Base-by-base conservation (phyloP, 1,284 basidiomycete genomes). In the Inonotus hispidus region DNA sequence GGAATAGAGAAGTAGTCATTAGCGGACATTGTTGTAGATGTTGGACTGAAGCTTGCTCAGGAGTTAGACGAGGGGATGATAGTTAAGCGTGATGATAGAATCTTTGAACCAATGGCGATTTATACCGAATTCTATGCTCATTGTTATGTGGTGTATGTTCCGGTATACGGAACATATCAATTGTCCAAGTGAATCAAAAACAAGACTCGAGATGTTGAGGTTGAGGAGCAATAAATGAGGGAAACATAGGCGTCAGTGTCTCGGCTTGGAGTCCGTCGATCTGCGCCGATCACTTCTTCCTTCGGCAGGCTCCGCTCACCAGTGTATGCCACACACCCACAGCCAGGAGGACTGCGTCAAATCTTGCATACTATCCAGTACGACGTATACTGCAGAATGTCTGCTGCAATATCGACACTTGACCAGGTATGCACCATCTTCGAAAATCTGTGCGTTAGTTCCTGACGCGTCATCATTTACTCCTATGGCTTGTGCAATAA, bases 381-480 rank as follows among this genome's bases (percentile, higher is more conserved):
- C 19, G 14, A n/a, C 37, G 46, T 37, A 25, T 13, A 27, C 11
- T 21, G 29, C 61, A 46, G 23, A 19, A 63, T 63, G 61, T 55
- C 61, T 55, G 35, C 41, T 25, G 16, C 46, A 35, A 39, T 49
- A 45, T 63, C 61, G 21, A n/a, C 35, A 11, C 57, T 63, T 21
- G 58, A 63, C 35, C 57, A 59, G 53, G 61, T 63, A 63, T 56
- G 50, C 52, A 53, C 3, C 25, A 53, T 39, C 8, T 14, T 43
- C 7, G 16, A 39, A 16, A 19, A 10, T 56, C 27, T 35, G 38
- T 38, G 14, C 27, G 21, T 56, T 35, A 32, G 16, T 58, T 41
- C 23, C 32, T 25, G 29, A 37, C 23, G 32, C 52, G 39, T 52
- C 38, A 46, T 37, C 37, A 16, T 35, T 16, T 8, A 14, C 27